Evolutionary conservation across 2,329 filamentous ascomycete species (phyloP), one percentile per base, ranked within the genome.

Genomic region (Aspergillus spinulosporus): DNA sequence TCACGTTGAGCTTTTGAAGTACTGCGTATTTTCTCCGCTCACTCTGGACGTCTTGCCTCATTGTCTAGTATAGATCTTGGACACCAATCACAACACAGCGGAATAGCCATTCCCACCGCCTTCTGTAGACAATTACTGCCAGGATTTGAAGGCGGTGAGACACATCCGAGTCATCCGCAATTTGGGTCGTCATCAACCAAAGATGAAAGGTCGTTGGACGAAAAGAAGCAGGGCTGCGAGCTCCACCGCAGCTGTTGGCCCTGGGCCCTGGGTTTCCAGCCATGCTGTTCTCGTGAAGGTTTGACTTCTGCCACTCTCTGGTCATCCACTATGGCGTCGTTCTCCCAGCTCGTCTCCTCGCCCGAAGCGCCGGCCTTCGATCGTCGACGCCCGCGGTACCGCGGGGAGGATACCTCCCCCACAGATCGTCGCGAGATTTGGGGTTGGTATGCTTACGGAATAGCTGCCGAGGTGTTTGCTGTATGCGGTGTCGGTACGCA

Each of bases 401-500:
- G 80, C 6, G 90, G 89, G 62, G 90, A 96, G 71, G 92, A 97
- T 72, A 89, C 86, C n/a, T 84, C 90, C 15, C 83, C 88, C 56
- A 96, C 92, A 6, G 93, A 88, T 70, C 76, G 75, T 62, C 90
- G 88, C 70, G 92, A 97, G 81, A 82, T 96, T 57, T 78, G 84
- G 42, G 92, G 92, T 65, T 97, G 93, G 89, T 97, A 96, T 74
- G 86, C 88, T 68, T 96, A 97, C 73, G 89, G 88, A 26, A 96
- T 95, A 76, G 92, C 92, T n/a, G 90, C 92, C 26, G 92, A 97
- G 76, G 92, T 94, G 49, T 97, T 96, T 72, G 90, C 95, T 14
- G 89, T 97, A 52, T 96, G 92, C 71, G 92, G 85, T 39, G 82
- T 88, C 58, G 85, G 91, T 71, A 59, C 52, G 68, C 63, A 46